Evolutionary conservation across 108 stramenopile genomes (phyloP).

Genomic region (Cyclotella baltica): DNA sequence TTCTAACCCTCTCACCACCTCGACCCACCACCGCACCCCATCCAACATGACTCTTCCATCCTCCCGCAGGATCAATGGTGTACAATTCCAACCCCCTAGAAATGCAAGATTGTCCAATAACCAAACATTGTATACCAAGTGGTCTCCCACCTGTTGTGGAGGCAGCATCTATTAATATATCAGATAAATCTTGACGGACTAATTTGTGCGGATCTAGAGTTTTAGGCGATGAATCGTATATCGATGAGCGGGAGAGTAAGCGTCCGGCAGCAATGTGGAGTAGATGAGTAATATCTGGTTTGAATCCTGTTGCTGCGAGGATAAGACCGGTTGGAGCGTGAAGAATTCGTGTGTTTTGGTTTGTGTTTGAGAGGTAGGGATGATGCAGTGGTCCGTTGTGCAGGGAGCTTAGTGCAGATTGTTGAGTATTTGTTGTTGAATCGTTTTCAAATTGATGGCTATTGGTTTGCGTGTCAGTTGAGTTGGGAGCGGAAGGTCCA

Average conservation of each 20-base stretch:
- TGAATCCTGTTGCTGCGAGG: constrained; percentile 49
- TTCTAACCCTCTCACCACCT: constrained; percentile 42
- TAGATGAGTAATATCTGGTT: constrained; percentile 51
- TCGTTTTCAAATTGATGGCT: background rate
- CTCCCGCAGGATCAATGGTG: constrained; percentile 58
- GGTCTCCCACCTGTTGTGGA: constrained; percentile 44
- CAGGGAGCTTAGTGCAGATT: constrained; percentile 21
- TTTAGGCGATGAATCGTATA: constrained; percentile 39
- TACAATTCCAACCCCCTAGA: constrained; percentile 43
- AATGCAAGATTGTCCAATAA: constrained; percentile 41
- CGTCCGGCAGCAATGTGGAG: constrained; percentile 40
- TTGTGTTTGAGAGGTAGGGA: constrained; percentile 40
- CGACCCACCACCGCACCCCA: constrained; percentile 44
- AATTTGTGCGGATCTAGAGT: constrained; percentile 52
- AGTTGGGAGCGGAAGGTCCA: constrained; percentile 4
- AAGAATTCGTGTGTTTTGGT: constrained; percentile 74
- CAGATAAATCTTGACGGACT: constrained; percentile 49
- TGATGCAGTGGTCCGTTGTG: constrained; percentile 41
- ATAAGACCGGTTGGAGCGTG: constrained; percentile 73
- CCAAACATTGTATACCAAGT: constrained; percentile 48
- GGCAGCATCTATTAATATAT: constrained; percentile 42
- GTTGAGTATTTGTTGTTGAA: background rate
- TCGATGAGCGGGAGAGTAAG: constrained; percentile 40
- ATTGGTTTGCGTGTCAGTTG: background rate
- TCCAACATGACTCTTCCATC: constrained; percentile 44